A percentile compares a stretch with the other conserved stretches of the same genome.
Evolutionary conservation across 2,329 filamentous ascomycete species (phyloP).

Genomic region (Grosmannia serpens): DNA sequence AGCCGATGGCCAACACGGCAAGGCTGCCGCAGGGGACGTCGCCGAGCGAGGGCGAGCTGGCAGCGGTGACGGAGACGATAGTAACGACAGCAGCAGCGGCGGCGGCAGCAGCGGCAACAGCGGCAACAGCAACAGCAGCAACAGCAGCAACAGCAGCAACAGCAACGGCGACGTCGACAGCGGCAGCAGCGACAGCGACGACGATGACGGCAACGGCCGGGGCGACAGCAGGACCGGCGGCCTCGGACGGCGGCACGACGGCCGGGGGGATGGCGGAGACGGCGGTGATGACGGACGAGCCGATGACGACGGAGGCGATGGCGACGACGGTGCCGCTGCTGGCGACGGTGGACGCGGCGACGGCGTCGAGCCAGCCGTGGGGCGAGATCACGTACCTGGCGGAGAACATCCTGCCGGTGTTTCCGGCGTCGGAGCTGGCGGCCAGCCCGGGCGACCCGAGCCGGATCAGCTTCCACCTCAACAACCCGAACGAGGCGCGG

Average conservation of each 20-base stretch:
- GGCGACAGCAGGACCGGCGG: background rate
- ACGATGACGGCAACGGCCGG: background rate
- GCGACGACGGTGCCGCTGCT: background rate
- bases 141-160: no score
- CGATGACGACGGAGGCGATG: slow-evolving; percentile 8
- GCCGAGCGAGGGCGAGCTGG: slow-evolving; percentile 9
- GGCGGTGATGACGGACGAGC: background rate
- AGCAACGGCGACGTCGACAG: no score
- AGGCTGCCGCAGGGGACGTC: background rate
- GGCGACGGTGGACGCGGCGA: slow-evolving; percentile 7
- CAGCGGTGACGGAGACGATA: slow-evolving; percentile 3
- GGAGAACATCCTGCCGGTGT: slow-evolving; percentile 17
- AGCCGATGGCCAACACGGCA: slow-evolving; percentile 5
- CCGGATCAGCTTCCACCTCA: slow-evolving; percentile 42
- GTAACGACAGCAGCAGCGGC: background rate
- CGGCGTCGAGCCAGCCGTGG: slow-evolving; percentile 31
- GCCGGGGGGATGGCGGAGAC: background rate
- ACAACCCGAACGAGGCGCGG: slow-evolving; percentile 35
- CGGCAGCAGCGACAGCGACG: slow-evolving; percentile 4
- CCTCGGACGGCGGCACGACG: background rate
- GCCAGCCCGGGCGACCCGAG: slow-evolving; percentile 17
- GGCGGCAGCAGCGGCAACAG: background rate
- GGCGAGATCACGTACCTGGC: slow-evolving; percentile 41
- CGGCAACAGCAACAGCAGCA: background rate
- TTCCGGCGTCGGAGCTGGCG: slow-evolving; percentile 13